Base-by-base conservation (phyloP, 768 basidiomycete species). In the Leucosporidium scottii region DNA sequence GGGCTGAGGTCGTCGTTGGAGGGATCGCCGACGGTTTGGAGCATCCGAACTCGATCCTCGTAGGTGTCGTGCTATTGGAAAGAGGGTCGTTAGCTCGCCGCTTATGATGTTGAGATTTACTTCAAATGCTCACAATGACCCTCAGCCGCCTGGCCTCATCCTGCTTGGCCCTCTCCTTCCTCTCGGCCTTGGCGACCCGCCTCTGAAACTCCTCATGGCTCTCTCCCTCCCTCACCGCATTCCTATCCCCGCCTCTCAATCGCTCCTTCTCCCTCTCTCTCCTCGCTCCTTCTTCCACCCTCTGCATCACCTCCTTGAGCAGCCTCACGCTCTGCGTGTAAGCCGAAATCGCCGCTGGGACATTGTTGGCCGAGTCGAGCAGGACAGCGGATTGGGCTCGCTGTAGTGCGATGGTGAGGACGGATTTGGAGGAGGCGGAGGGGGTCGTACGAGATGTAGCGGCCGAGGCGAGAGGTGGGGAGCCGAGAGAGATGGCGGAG, bases 31-130 rank as follows among this genome's bases (percentile, higher is more conserved):
- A 28, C 56, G 56, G 28, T 31, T 15, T 21, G 89, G 64, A 94
- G 83, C 75, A 93, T 92, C 75, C 89, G 88, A 88, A 94, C 91
- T 61, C 92, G 85, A 78, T 94, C 90, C 66, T 89, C 90, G 78
- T 94, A 94, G 13, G 92, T 93, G 78, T 94, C 92, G 76, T 93
- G 92, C 91, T 93, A 77, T 23, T 28, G 8, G 15, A 6, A 30
- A 50, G 25, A 39, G 12, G 10, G 12, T 20, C 54, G 27, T 27
- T 10, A 30, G 54, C 54, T 18, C 57, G 9, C 1, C 57, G 1
- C 55, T 8, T 20, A 27, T 21, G 17, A 27, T 1, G 17, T 18
- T 28, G 3, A 27, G 23, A 36, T 23, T 12, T 7, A 28, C 18
- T 9, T 34, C 34, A 10, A 12, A 15, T 4, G 82, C 91, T 81